phyloP scores from a whole-genome alignment of 345 rosid species.

The Theobroma cacao region DNA sequence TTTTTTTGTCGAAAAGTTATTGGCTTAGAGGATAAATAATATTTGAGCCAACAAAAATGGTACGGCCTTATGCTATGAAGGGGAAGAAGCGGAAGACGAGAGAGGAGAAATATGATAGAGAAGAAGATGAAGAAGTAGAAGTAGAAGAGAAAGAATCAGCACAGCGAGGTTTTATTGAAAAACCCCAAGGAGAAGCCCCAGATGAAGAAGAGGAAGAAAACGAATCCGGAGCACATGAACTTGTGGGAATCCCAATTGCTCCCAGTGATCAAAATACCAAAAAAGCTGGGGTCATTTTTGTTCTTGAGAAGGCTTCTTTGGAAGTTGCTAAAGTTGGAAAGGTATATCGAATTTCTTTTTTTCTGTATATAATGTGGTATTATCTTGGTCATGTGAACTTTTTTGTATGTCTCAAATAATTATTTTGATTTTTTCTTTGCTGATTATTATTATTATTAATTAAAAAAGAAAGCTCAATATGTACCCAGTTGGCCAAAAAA shows the following conservation, averaged over 20 bases:
- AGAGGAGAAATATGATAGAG: constrained; percentile 50
- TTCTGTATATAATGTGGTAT: not conserved
- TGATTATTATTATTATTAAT: too few species aligned
- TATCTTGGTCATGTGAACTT: too few species aligned
- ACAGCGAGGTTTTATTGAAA: constrained; percentile 24
- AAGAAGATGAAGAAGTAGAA: constrained; percentile 39
- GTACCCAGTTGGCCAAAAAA: too few species aligned
- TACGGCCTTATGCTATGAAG: constrained; percentile 60
- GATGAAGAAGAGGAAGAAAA: constrained; percentile 20
- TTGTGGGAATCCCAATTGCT: constrained; percentile 36
- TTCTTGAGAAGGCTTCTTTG: constrained; percentile 67
- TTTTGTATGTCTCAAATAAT: too few species aligned
- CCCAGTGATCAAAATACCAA: constrained; percentile 26
- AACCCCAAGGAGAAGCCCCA: constrained; percentile 19
- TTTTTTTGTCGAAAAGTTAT: not conserved
- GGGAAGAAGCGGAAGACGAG: constrained; percentile 66
- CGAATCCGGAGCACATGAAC: constrained; percentile 26
- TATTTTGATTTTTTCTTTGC: too few species aligned
- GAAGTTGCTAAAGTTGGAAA: constrained; percentile 98
- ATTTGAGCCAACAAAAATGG: constrained; percentile 40
- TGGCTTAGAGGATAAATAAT: not conserved
- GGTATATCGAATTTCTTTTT: constrained; percentile 31
- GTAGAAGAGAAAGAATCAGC: constrained; percentile 28
- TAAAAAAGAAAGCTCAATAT: too few species aligned
- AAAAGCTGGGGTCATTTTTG: constrained; percentile 52